Percentiles rank a stretch among this genome's conserved stretches.
Conservation (phyloP, 2,329 filamentous ascomycete species). For the Cladosporium sp. region DNA sequence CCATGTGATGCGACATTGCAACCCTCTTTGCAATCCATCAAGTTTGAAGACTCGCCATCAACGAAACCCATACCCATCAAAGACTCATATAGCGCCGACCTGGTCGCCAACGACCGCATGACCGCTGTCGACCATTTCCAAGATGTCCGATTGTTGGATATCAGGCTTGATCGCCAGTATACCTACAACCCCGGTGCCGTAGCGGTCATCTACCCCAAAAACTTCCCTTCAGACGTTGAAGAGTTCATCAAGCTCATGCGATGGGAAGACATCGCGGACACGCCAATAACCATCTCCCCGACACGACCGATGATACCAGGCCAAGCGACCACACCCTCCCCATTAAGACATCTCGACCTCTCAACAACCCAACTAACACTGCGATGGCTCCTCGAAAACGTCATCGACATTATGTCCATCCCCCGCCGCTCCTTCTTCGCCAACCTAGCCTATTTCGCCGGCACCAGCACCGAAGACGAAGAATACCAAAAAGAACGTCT, state of each 20-base stretch:
- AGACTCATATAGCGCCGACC: slow-evolving; percentile 50
- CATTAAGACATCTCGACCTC: slow-evolving; percentile 37
- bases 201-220: slow-evolving; percentile 79
- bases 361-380: slow-evolving; percentile 54
- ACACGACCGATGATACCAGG: slow-evolving; percentile 19
- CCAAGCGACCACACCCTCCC: slow-evolving; percentile 33
- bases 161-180: slow-evolving; percentile 46
- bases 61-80: slow-evolving; percentile 55
- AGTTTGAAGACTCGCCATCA: slow-evolving; percentile 28
- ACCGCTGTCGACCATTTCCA: slow-evolving; percentile 83
- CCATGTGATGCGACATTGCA: background rate
- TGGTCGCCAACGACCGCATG: slow-evolving; percentile 66
- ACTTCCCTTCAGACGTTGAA: slow-evolving; percentile 77
- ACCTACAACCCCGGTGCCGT: slow-evolving; percentile 71
- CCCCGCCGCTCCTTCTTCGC: slow-evolving; percentile 84
- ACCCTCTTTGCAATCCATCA: background rate
- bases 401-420: slow-evolving; percentile 85
- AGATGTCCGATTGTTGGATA: slow-evolving; percentile 77
- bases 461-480: slow-evolving; percentile 51
- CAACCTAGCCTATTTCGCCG: slow-evolving; percentile 70
- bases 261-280: slow-evolving; percentile 74
- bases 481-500: slow-evolving; percentile 69
- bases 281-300: slow-evolving; percentile 53
- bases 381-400: slow-evolving; percentile 71
- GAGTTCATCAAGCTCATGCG: slow-evolving; percentile 72